Base-by-base conservation (phyloP, 1,284 basidiomycete genomes). In the Puccinia triticina region DNA sequence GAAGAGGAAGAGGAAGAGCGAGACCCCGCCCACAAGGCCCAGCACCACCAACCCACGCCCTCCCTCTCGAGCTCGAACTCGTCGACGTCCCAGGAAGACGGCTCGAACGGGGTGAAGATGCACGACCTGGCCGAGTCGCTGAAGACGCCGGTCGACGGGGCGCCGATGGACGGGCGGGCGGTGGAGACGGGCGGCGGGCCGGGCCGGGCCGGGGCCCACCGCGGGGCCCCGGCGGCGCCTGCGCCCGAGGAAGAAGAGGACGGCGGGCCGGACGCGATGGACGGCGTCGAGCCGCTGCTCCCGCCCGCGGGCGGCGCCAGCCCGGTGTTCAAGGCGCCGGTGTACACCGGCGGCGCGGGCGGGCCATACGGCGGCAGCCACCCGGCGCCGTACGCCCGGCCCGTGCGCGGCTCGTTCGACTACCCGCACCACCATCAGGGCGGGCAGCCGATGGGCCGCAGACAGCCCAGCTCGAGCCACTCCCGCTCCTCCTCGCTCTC, bases 1-100 rank as follows among this genome's bases (percentile, higher is more conserved):
- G 29, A 84, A 83, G 0, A 84, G 77, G 37, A 84, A 81, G 59
- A 83, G 83, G 40, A 84, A 81, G 46, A 84, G 43, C 84, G 84
- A 84, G 26, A 83, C 67, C n/a, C n/a, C n/a, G n/a, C n/a, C 29
- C 79, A 84, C 71, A 84, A 77, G 16, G 81, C n/a, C n/a, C n/a
- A n/a, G n/a, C 50, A 73, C 37, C 50, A 40, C 18, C 75, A 37
- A 26, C 66, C 77, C 14, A 79, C 77, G 32, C 77, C 77, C 32
- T 67, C 77, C 32, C 37, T 79, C 5, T 79, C 77, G 8, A 79
- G 77, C 55, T 67, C 77, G 5, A 79, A 79, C 40, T 79, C 77
- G 8, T 79, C 77, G 16, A 59, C 48, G 12, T 67, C 76, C 21
- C 50, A 55, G 23, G 77, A 71, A 14, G 77, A 71, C 57, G 66